phyloP scores from a whole-genome alignment of 2,329 filamentous ascomycete genomes.

The Pseudogymnoascus sp. region DNA sequence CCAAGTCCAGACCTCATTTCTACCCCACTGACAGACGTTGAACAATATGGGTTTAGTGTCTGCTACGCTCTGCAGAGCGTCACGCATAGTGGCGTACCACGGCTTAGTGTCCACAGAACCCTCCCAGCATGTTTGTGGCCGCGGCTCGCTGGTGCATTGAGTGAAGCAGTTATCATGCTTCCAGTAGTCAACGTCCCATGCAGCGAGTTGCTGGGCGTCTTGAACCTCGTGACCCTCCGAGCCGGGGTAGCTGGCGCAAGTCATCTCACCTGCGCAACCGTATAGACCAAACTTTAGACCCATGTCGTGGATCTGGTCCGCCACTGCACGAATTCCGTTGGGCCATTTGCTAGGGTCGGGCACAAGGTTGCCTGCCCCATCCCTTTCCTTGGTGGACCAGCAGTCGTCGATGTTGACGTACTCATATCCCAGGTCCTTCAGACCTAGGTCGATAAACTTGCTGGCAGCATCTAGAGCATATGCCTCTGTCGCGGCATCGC shows the following conservation, averaged over 20 bases:
- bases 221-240: slow-evolving; percentile 19
- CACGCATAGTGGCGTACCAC: slow-evolving; percentile 28
- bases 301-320: slow-evolving; percentile 31
- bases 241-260: slow-evolving; percentile 26
- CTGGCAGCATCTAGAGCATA: slow-evolving; percentile 30
- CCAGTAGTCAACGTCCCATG: slow-evolving; percentile 31
- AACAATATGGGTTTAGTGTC: slow-evolving; percentile 28
- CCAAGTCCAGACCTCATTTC: slow-evolving; percentile 33
- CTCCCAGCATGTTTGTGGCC: slow-evolving; percentile 25
- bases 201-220: slow-evolving; percentile 21
- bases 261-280: slow-evolving; percentile 23
- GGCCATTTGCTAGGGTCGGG: slow-evolving; percentile 36
- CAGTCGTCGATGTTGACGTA: slow-evolving; percentile 44
- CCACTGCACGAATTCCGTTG: slow-evolving; percentile 34
- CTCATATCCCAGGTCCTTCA: slow-evolving; percentile 37
- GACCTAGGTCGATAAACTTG: slow-evolving; percentile 31
- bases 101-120: slow-evolving; percentile 29
- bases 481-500: slow-evolving; percentile 38
- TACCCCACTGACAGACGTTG: slow-evolving; percentile 35
- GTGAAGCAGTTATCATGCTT: slow-evolving; percentile 29
- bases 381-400: slow-evolving; percentile 31
- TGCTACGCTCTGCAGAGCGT: slow-evolving; percentile 25
- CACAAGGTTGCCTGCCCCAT: slow-evolving; percentile 30
- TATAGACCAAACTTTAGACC: slow-evolving; percentile 38
- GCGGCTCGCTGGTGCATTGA: slow-evolving; percentile 11